Evolutionary conservation across 768 basidiomycete genomes (phyloP), one percentile per base, ranked within the genome.

Genomic region (Phylloporus sp.): DNA sequence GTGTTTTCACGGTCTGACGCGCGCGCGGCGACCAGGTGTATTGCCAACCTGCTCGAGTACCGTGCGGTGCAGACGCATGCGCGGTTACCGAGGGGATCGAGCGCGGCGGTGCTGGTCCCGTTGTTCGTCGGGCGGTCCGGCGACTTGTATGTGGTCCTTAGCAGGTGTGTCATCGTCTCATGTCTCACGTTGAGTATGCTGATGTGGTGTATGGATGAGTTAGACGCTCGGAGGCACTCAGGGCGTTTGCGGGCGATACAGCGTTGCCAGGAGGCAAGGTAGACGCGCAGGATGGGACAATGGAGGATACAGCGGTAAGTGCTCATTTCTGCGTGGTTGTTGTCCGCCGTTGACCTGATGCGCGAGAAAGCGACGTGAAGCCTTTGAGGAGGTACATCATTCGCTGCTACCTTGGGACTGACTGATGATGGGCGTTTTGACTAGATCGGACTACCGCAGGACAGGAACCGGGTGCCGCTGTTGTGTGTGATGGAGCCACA

Each of bases 251-350:
- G 1, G 90, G 90, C 0, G 93, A 95, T 64, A 95, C 93, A 0
- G 87, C 90, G 1, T 70, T 95, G 5, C 93, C 92, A 0, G 92
- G 93, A 6, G 92, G 93, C 0, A 91, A 85, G 63, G 77, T 85
- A 7, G 92, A 95, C 15, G 72, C 73, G 2, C 74, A 71, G 35
- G 92, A 95, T 64, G 65, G 60, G 55, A 81, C 79, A 35, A 72
- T 84, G 3, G 93, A 94, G 61, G 86, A 88, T 53, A 85, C 91
- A 3, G 92, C 91, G 18, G 91, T 92, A 65, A 44, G 54, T 44
- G 20, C 15, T 18, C 11, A 28, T 24, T 23, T 43, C 2, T 29
- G n/a, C 27, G 5, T 43, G 9, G 5, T 13, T 5, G n/a, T 15
- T 38, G 13, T 15, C 20, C 11, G 5, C 32, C 7, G 8, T 22